phyloP scores from a whole-genome alignment of 192 early-diverging fungal genomes.

The Coemansia aciculifera region DNA sequence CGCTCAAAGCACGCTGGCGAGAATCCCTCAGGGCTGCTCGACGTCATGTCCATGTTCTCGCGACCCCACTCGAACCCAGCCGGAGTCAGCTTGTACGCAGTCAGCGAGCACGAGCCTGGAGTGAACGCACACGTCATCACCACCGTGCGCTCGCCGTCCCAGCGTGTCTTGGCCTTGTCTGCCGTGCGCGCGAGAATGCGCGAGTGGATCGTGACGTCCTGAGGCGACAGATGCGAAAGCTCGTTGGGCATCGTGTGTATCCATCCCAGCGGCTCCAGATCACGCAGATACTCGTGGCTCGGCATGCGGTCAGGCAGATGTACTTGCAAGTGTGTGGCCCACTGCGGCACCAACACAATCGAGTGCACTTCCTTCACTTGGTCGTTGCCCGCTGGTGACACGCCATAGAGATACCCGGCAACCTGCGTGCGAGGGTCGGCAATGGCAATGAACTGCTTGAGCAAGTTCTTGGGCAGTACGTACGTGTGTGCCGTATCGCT shows the following conservation, averaged over 20 bases:
- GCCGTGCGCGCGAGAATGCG: slow-evolving; percentile 82
- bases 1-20: slow-evolving; percentile 87
- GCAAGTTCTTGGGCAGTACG: slow-evolving; percentile 96
- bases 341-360: slow-evolving; percentile 96
- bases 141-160: slow-evolving; percentile 95
- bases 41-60: slow-evolving; percentile 83
- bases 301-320: slow-evolving; percentile 87
- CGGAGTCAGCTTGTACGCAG: slow-evolving; percentile 95
- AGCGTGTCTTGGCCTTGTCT: slow-evolving; percentile 60
- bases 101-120: slow-evolving; percentile 94
- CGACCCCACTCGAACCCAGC: slow-evolving; percentile 96
- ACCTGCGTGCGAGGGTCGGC: slow-evolving; percentile 95
- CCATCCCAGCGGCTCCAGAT: slow-evolving; percentile 96
- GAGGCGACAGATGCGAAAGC: slow-evolving; percentile 78
- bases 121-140: slow-evolving; percentile 96
- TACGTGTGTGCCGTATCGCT: slow-evolving; percentile 93
- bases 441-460: slow-evolving; percentile 95
- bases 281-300: slow-evolving; percentile 85
- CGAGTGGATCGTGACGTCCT: slow-evolving; percentile 90
- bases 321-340: slow-evolving; percentile 94
- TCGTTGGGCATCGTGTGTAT: slow-evolving; percentile 97
- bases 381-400: slow-evolving; percentile 82
- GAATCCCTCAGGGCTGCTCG: slow-evolving; percentile 83
- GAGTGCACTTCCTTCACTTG: slow-evolving; percentile 95
- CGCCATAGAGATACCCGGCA: slow-evolving; percentile 92